Percentiles rank a stretch among this genome's conserved stretches.
Conservation (phyloP, 1,284 basidiomycete genomes). For the Leccinum pseudoinsigne region DNA sequence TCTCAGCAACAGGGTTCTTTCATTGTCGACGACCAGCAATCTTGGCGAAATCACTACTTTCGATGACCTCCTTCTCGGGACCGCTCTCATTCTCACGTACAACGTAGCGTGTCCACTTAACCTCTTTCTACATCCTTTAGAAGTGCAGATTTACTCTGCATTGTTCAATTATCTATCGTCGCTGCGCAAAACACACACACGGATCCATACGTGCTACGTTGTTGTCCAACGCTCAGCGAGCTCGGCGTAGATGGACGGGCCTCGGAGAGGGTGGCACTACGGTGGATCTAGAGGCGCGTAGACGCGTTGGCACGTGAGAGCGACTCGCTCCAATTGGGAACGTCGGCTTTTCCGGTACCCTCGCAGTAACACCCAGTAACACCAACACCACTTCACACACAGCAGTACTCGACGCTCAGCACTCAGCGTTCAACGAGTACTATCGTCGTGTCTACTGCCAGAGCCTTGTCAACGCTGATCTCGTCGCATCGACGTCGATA, state of each 20-base stretch:
- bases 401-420: neutral
- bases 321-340: slow-evolving; percentile 10
- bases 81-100: slow-evolving; percentile 69
- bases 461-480: neutral
- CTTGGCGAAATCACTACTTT: slow-evolving; percentile 53
- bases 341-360: neutral
- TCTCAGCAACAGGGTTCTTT: slow-evolving; percentile 42
- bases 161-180: slow-evolving; percentile 85
- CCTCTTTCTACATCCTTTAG: slow-evolving; percentile 79
- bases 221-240: slow-evolving; percentile 80
- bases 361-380: neutral
- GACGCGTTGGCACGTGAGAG: slow-evolving; percentile 26
- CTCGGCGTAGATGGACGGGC: slow-evolving; percentile 81
- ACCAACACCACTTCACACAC: neutral
- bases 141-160: slow-evolving; percentile 72
- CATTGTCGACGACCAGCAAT: slow-evolving; percentile 32
- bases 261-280: slow-evolving; percentile 82
- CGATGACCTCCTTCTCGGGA: slow-evolving; percentile 77
- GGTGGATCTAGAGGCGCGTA: slow-evolving; percentile 62
- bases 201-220: slow-evolving; percentile 77
- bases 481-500: neutral
- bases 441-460: neutral
- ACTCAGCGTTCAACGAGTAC: neutral
- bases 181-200: slow-evolving; percentile 78
- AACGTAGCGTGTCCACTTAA: slow-evolving; percentile 84